Base-by-base conservation (phyloP, 2,329 filamentous ascomycete genomes). In the Xylariaceae sp. region DNA sequence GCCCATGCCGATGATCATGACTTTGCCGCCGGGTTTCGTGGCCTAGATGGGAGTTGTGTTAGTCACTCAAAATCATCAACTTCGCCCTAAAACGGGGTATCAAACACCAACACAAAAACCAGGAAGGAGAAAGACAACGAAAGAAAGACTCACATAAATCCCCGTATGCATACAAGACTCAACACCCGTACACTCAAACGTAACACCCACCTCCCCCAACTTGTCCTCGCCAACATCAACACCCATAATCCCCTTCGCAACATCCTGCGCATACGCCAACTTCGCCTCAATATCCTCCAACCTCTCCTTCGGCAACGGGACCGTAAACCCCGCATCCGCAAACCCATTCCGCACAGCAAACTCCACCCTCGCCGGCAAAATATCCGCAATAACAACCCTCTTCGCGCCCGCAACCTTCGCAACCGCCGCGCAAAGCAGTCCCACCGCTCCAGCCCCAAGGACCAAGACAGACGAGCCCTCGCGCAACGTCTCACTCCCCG, bases 1-100 rank as follows among this genome's bases (percentile, higher is more conserved):
- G 44, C 89, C 89, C 88, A 92, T 92, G 56, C 88, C 89, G 23
- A 92, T 88, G 72, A 92, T 85, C 72, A 92, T 81, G 53, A 91
- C 79, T 66, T 86, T 86, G 57, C 88, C 88, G 47, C 88, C 88
- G 0, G 88, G 83, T 62, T 80, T 80, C 11, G 86, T 85, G 1
- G 80, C 73, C 80, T 82, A 50, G 13, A 50, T 10, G n/a, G n/a
- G n/a, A 7, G 37, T 3, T 3, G 37, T 5, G 34, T 57, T 53
- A 61, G 34, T 10, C 37, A 2, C 7, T 13, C 8, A 39, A 6
- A 5, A 39, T 1, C 9, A 9, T 8, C 37, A 39, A 39, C 11
- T 39, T 13, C 2, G 11, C 37, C 37, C 37, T 2, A 2, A 7
- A 7, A 39, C 1, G 17, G 17, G 2, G 17, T 17, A 17, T 17